Evolutionary conservation across 805 yeast species (phyloP).

Genomic region (Teunomyces lycoperdinae): DNA sequence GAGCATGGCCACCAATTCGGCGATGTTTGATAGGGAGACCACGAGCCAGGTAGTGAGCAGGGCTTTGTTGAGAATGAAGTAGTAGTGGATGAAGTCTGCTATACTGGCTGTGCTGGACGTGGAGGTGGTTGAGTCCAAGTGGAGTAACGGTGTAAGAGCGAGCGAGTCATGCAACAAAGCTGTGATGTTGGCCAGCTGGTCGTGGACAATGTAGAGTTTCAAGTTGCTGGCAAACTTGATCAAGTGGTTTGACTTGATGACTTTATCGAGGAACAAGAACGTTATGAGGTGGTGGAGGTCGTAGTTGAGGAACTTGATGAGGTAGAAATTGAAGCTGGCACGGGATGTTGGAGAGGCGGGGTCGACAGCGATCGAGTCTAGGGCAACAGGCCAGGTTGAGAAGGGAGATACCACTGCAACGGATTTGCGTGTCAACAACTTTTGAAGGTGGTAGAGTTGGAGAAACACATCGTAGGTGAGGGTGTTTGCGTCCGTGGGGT

Average conservation of each 20-base stretch:
- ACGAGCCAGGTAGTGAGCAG: conserved; percentile 4
- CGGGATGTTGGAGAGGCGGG: background rate
- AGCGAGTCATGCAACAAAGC: background rate
- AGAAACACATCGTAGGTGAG: conserved; percentile 12
- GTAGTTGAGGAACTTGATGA: conserved; percentile 24
- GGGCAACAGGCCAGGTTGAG: conserved; percentile 3
- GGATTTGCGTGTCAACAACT: background rate
- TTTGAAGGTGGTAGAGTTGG: conserved; percentile 10
- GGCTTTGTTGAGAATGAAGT: conserved; percentile 7
- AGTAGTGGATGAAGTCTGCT: conserved; percentile 16
- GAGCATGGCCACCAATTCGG: conserved; percentile 1
- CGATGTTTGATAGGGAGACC: conserved; percentile 2
- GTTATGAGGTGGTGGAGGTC: conserved; percentile 19
- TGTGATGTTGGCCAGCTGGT: background rate
- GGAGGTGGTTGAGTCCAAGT: conserved; percentile 2
- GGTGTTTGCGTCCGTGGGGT: conserved; percentile 7
- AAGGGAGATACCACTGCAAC: conserved; percentile 4
- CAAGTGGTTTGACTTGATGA: conserved; percentile 26
- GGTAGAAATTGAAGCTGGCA: conserved; percentile 6
- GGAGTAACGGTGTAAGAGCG: background rate
- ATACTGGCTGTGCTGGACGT: conserved; percentile 11
- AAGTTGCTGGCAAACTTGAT: conserved; percentile 23
- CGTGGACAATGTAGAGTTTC: conserved; percentile 22
- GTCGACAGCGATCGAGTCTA: background rate
- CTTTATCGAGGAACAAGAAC: conserved; percentile 23